These are phyloP conservation scores for Venturia effusa DNA, from an alignment of 2,329 filamentous ascomycete species.

Conservation along the genomic window DNA sequence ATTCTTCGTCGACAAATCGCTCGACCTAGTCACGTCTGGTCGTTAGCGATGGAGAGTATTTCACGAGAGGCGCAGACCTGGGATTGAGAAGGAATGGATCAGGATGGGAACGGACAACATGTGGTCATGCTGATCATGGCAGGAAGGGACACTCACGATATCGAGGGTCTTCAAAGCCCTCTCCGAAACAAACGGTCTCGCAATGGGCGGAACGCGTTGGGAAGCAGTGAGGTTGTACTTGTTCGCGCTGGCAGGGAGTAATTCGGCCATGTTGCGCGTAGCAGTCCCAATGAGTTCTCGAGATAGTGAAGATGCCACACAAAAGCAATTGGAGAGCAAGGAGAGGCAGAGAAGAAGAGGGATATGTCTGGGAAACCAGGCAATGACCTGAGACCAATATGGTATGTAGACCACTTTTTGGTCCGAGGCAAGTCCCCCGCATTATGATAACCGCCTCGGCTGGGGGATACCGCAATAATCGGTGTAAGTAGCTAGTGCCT, in stretches of 20 bases:
- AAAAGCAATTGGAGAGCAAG: neutral
- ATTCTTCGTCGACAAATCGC: slow-evolving; percentile 96
- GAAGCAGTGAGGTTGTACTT: slow-evolving; percentile 12
- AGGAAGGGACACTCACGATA: slow-evolving; percentile 8
- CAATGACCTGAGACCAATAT: neutral
- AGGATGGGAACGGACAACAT: neutral
- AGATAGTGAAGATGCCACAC: neutral
- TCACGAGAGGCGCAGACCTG: neutral
- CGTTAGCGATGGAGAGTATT: neutral
- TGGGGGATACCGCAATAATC: too few species aligned
- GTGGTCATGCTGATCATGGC: neutral
- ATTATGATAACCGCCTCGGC: neutral
- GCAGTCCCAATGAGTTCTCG: neutral
- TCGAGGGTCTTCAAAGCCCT: slow-evolving; percentile 13
- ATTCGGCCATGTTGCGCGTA: neutral
- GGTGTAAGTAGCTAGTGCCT: too few species aligned
- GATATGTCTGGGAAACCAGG: neutral
- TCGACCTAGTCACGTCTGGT: slow-evolving; percentile 49
- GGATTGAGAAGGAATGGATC: neutral
- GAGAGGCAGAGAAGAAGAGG: too few species aligned
- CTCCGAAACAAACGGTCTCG: slow-evolving; percentile 10
- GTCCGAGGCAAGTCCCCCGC: too few species aligned
- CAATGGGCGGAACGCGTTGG: slow-evolving; percentile 12
- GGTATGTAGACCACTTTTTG: neutral
- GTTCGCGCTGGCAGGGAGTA: neutral